phyloP scores from a whole-genome alignment of 2,329 filamentous ascomycete species.

The Botryotinia convoluta region DNA sequence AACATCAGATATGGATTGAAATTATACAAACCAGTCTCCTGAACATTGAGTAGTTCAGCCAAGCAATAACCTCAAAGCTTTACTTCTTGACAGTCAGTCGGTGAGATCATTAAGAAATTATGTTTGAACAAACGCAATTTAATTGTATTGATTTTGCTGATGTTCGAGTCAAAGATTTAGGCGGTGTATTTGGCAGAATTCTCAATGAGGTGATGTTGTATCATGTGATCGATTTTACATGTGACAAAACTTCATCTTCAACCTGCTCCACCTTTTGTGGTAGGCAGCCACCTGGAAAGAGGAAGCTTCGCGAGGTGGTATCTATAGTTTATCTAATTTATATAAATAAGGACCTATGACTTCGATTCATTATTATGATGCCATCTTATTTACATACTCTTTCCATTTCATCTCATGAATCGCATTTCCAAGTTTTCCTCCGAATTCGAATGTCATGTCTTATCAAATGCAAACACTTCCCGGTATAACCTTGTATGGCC shows the following conservation, averaged over 20 bases:
- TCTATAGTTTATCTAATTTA: neutral
- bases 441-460: neutral
- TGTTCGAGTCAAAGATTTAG: neutral
- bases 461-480: neutral
- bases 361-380: neutral
- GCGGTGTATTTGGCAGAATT: constrained; percentile 4
- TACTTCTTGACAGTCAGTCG: neutral
- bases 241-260: neutral
- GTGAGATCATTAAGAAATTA: neutral
- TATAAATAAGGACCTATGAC: neutral
- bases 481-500: neutral
- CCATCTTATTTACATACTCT: neutral
- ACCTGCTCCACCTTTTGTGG: neutral
- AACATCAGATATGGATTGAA: neutral
- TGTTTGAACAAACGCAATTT: neutral
- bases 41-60: neutral
- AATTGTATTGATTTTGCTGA: neutral
- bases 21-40: constrained; percentile 1
- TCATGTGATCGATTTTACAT: neutral
- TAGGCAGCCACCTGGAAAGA: neutral
- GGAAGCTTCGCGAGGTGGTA: neutral
- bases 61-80: neutral
- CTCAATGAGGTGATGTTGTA: neutral
- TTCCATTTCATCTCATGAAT: neutral
- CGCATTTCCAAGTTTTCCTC: neutral